These are phyloP conservation scores for Hymenoscyphus fructigenus DNA, from an alignment of 2,329 filamentous ascomycete species.

Conservation along the genomic window DNA sequence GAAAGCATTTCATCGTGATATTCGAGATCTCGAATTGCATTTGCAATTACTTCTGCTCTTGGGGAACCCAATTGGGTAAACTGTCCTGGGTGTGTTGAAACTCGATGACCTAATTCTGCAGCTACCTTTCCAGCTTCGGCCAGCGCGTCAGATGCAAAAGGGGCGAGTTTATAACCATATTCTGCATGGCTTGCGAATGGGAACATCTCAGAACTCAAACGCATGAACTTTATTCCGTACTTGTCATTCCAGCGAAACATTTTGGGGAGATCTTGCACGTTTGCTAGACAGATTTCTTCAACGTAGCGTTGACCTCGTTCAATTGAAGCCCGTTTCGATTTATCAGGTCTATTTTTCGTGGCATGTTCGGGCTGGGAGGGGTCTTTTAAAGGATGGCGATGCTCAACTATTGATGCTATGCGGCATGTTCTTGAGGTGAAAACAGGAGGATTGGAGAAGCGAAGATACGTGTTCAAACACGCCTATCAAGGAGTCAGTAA, in stretches of 20 bases:
- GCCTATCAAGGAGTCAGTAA: slow-evolving; percentile 50
- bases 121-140: slow-evolving; percentile 75
- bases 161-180: slow-evolving; percentile 80
- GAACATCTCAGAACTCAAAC: slow-evolving; percentile 94
- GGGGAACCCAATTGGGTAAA: slow-evolving; percentile 92
- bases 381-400: slow-evolving; percentile 77
- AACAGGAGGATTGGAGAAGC: slow-evolving; percentile 75
- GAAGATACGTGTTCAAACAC: slow-evolving; percentile 89
- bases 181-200: slow-evolving; percentile 88
- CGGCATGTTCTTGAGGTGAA: slow-evolving; percentile 91
- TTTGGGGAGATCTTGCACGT: slow-evolving; percentile 79
- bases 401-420: slow-evolving; percentile 85
- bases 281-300: slow-evolving; percentile 74
- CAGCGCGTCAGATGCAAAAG: slow-evolving; percentile 77
- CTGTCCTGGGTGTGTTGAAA: slow-evolving; percentile 89
- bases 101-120: slow-evolving; percentile 74
- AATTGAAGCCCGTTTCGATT: slow-evolving; percentile 63
- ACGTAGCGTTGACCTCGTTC: slow-evolving; percentile 71
- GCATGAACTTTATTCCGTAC: slow-evolving; percentile 89
- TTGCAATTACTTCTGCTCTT: slow-evolving; percentile 71
- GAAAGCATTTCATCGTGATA: slow-evolving; percentile 86
- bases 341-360: slow-evolving; percentile 84
- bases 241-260: slow-evolving; percentile 90
- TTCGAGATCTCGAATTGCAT: slow-evolving; percentile 75
- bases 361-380: slow-evolving; percentile 74